A percentile compares a stretch with the other conserved stretches of the same genome.
These are phyloP conservation scores for Polytrichum formosum DNA, from an alignment of 225 moss, liverwort and hornwort species.

Conservation along the genomic window DNA sequence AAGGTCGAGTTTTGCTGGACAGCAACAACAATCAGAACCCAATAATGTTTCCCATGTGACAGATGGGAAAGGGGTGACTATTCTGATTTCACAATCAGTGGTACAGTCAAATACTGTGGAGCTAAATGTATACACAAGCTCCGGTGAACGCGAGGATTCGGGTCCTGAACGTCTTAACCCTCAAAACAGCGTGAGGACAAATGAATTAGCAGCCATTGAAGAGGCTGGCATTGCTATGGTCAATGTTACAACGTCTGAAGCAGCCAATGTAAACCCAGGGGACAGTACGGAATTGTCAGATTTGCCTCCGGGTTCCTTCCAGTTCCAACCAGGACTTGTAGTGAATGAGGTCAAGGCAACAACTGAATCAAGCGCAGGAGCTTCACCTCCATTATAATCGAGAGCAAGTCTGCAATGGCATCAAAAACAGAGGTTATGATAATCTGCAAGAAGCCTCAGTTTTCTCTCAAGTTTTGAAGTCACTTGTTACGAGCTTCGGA, in stretches of 20 bases:
- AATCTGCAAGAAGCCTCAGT: background rate
- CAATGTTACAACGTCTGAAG: constrained; percentile 3
- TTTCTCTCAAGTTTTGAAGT: background rate
- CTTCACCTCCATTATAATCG: background rate
- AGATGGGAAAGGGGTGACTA: constrained; percentile 13
- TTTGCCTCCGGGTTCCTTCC: constrained; percentile 23
- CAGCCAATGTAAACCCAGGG: constrained; percentile 6
- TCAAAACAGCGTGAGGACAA: background rate
- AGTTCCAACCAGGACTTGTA: constrained; percentile 25
- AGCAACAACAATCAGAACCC: constrained; percentile 2
- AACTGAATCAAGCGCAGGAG: background rate
- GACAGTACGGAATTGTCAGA: constrained; percentile 2
- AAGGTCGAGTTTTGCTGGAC: background rate
- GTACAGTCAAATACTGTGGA: constrained; percentile 12
- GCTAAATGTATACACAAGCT: constrained; percentile 1
- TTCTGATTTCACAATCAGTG: constrained; percentile 14
- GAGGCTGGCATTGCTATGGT: constrained; percentile 3
- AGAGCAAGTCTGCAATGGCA: background rate
- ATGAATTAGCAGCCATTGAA: constrained; percentile 2
- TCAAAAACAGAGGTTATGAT: background rate
- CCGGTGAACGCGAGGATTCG: background rate
- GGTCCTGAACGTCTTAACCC: constrained; percentile 12
- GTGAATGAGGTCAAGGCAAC: constrained; percentile 10
- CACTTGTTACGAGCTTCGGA: background rate
- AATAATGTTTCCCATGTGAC: background rate